These are phyloP conservation scores for Colletotrichum sp. DNA, from an alignment of 2,329 filamentous ascomycete species.

Conservation along the genomic window DNA sequence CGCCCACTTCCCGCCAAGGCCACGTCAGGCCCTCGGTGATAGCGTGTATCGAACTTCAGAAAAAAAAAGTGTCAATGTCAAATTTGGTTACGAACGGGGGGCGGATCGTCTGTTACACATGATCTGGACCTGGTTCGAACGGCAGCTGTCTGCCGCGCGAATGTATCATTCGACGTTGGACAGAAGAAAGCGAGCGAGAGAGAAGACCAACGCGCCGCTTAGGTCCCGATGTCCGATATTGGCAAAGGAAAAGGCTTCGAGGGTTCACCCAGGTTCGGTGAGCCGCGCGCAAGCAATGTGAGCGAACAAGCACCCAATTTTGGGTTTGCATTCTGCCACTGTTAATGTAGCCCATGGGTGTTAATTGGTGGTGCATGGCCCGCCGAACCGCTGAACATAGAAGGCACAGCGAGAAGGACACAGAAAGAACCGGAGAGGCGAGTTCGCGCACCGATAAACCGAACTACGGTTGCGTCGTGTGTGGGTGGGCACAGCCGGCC, in stretches of 20 bases:
- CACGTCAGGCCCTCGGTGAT: neutral
- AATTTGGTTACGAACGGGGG: neutral
- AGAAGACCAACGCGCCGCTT: neutral
- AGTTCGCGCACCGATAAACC: neutral
- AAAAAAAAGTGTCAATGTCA: neutral
- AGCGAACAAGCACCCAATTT: neutral
- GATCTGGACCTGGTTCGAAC: neutral
- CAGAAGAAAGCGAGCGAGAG: neutral
- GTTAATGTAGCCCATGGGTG: neutral
- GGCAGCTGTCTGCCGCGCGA: neutral
- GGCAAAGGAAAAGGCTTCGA: neutral
- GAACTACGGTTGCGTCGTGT: neutral
- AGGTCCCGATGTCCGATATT: neutral
- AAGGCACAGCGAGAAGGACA: neutral
- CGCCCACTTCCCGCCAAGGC: constrained; percentile 9
- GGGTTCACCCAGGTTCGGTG: neutral
- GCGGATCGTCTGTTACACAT: neutral
- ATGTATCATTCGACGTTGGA: neutral
- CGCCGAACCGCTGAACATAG: neutral
- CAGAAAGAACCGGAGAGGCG: neutral
- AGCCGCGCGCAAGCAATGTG: neutral
- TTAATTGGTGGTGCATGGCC: neutral
- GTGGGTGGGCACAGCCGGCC: neutral
- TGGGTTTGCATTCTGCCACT: neutral
- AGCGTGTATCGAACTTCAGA: neutral